These are phyloP conservation scores for Zizania palustris DNA, from an alignment of 202 grass and related monocot species.

Conservation along the genomic window DNA sequence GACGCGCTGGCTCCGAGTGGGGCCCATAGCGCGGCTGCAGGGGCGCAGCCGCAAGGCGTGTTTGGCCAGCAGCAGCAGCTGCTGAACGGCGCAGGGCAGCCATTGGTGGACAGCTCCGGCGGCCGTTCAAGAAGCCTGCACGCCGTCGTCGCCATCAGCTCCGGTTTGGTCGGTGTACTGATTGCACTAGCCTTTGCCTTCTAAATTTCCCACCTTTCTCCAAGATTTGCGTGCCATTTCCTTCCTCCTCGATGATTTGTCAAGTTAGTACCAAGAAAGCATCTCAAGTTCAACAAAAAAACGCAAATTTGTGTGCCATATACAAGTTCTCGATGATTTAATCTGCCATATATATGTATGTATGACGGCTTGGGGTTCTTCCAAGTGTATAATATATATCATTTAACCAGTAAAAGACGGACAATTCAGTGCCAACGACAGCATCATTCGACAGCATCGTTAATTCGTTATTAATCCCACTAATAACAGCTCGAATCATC, in stretches of 20 bases:
- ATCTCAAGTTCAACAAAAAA: not conserved
- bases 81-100: conserved; percentile 37
- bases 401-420: too few relatives aligned
- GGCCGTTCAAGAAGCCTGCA: conserved; percentile 25
- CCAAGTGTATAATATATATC: too few relatives aligned
- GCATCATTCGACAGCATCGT: too few relatives aligned
- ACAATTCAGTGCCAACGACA: too few relatives aligned
- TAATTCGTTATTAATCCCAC: not conserved
- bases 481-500: not conserved
- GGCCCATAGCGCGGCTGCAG: conserved; percentile 20
- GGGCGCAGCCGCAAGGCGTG: conserved; percentile 43
- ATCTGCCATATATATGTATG: too few relatives aligned
- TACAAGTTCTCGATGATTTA: too few relatives aligned
- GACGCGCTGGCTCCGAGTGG: conserved; percentile 37
- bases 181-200: conserved; percentile 5
- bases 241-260: not conserved
- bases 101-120: conserved; percentile 43
- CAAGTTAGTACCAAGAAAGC: not conserved
- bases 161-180: conserved; percentile 18
- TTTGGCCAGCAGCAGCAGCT: conserved; percentile 50
- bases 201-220: conserved; percentile 10
- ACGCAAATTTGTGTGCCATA: not conserved
- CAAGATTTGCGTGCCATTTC: not conserved
- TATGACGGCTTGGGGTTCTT: too few relatives aligned
- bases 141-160: conserved; percentile 8